Evolutionary conservation across 2,329 filamentous ascomycete genomes (phyloP), one percentile per base, ranked within the genome.

Genomic region (Sarocladiaceae sp.): DNA sequence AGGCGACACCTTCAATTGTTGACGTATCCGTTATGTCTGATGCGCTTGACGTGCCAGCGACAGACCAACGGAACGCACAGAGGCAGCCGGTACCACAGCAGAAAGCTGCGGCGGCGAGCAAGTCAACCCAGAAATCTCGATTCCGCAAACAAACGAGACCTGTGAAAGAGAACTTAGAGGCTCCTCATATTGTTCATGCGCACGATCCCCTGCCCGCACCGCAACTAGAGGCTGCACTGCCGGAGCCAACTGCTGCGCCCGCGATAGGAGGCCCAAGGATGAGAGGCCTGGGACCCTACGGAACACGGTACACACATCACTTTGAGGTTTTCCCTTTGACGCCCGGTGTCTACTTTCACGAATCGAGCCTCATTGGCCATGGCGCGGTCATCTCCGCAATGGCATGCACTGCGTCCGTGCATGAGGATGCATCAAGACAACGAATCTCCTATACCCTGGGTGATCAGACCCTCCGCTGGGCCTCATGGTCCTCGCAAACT

Each of bases 251-350:
- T 29, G 23, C 18, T 12, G 15, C 24, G 26, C 37, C 26, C 12
- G 37, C 9, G 3, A 13, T 5, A 9, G 37, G 37, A 27, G 24
- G n/a, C n/a, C 20, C 23, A 34, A 67, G 57, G 34, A 51, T 83
- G n/a, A 51, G 57, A 10, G 77, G 78, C 1, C 61, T 84, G 6
- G 77, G 74, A 0, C 75, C 77, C 1, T 81, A 78, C 55, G 80
- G 80, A 1, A 78, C 75, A 2, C 67, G 70, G 19, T 83, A 83
- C 55, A 75, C 78, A 0, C 69, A 74, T 26, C 72, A 83, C 53
- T 84, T 84, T 49, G 78, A 82, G 35, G 59, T 78, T 4, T 80
- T 81, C 44, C 78, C 79, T 15, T 60, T 83, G 23, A 70, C 74
- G 31, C 53, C 59, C 6, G 72, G 72, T 3, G 68, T 75, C 0